Base-by-base conservation (phyloP, 1,284 basidiomycete species). In the Psilocybe mexicana region DNA sequence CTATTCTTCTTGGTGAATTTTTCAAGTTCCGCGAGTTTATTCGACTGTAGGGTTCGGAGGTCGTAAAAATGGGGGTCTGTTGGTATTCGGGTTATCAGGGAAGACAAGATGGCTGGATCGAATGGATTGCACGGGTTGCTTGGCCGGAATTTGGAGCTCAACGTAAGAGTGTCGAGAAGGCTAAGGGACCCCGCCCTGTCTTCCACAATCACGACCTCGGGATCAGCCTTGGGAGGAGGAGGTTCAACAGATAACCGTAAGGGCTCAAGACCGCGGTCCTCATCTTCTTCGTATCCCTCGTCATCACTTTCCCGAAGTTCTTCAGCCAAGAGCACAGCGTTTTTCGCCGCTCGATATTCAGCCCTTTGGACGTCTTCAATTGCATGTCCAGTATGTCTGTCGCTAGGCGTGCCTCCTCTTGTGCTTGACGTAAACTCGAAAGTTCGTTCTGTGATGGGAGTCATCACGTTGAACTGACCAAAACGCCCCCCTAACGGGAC, bases 371-470 rank as follows among this genome's bases (percentile, higher is more conserved):
- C 63, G 43, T 72, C 70, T 24, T 73, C 70, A 25, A 62, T 40
- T 47, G 30, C 46, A 5, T 66, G 52, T 43, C 67, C 65, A 7
- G 67, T 65, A 8, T 73, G 65, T n/a, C 67, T 63, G 26, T 74
- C 69, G 60, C 75, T 76, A 14, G 80, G 81, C 25, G 80, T 85
- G n/a, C 65, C 69, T 30, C 65, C 76, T 56, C 84, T 78, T n/a
- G 82, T 87, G 63, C 83, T 86, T 43, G 77, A 79, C 2, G 90
- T 92, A 69, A 83, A 94, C 70, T 98, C 96, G 67, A 85, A 85
- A 4, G 95, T 97, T 42, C 94, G 81, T 73, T 98, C 96, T 3
- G 92, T 93, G 68, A 98, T 96, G 1, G 95, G 95, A 8, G 95
- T 97, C 92, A 98, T 93, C 55, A 93, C 85, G 66, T 92, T 87